Conservation (phyloP, 768 basidiomycete species). For the Boletales sp. region DNA sequence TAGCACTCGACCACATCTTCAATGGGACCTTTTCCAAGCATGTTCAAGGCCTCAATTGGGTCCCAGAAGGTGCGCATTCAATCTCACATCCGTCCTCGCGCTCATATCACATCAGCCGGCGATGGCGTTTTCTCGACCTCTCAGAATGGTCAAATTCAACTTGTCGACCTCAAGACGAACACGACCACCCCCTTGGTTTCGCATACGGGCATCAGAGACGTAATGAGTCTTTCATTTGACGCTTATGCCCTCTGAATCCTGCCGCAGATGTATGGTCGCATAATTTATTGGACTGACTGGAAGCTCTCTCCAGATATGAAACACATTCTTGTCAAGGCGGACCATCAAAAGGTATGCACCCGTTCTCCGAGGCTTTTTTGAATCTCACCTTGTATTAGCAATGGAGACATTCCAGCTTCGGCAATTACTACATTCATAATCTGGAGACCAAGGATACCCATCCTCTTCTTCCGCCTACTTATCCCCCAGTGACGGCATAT, state of each 20-base stretch:
- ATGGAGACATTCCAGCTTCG: conserved; percentile 91
- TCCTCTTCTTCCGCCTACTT: conserved; percentile 63
- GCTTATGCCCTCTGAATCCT: conserved; percentile 1
- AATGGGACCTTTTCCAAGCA: conserved; percentile 78
- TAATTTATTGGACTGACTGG: conserved; percentile 59
- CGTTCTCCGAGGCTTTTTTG: neutral
- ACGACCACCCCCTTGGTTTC: conserved; percentile 59
- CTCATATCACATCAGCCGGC: conserved; percentile 57
- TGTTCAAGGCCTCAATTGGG: conserved; percentile 65
- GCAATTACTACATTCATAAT: conserved; percentile 92
- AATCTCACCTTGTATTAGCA: conserved; percentile 47
- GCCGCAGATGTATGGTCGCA: conserved; percentile 51
- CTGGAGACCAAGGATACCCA: conserved; percentile 64
- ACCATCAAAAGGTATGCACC: conserved; percentile 60
- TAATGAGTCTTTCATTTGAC: conserved; percentile 29
- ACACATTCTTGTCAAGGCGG: conserved; percentile 77
- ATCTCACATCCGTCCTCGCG: neutral
- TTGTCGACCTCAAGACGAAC: conserved; percentile 80
- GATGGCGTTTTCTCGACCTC: conserved; percentile 86
- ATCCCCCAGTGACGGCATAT: conserved; percentile 71
- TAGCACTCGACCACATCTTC: conserved; percentile 89
- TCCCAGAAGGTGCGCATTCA: conserved; percentile 73
- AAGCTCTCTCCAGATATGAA: conserved; percentile 88
- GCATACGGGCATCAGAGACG: conserved; percentile 59
- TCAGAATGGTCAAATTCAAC: conserved; percentile 61